These are phyloP conservation scores for Eruca vesicaria DNA, from an alignment of 441 rosid genomes.

Conservation along the genomic window DNA sequence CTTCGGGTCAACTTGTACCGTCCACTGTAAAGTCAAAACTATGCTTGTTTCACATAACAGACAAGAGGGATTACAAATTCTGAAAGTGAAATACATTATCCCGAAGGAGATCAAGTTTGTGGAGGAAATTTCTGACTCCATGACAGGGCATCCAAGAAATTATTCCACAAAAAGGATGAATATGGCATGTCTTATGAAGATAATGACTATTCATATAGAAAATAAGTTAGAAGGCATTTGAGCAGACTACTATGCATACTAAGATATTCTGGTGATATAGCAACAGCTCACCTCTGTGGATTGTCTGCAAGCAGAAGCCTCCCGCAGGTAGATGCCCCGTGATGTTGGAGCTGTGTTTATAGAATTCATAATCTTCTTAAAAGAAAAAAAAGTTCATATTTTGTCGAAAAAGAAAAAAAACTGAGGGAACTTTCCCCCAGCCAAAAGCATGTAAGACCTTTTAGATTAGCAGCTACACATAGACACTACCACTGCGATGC, in stretches of 20 bases:
- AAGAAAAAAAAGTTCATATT: background rate
- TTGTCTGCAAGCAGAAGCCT: conserved; percentile 67
- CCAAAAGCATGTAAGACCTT: conserved; percentile 5
- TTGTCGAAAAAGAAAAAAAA: background rate
- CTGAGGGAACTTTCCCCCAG: background rate
- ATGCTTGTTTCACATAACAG: conserved; percentile 27
- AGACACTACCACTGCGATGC: conserved; percentile 3
- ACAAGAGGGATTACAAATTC: background rate
- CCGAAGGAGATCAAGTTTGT: background rate
- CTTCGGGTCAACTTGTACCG: conserved; percentile 83
- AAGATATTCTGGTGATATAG: conserved; percentile 1
- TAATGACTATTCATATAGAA: background rate
- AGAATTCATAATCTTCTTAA: background rate
- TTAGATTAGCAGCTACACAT: conserved; percentile 3
- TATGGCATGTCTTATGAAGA: conserved; percentile 1
- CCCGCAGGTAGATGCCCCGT: conserved; percentile 93
- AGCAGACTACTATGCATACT: conserved; percentile 21
- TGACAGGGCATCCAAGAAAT: background rate
- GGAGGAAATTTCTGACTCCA: background rate
- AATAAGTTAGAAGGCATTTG: conserved; percentile 4
- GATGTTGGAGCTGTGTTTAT: conserved; percentile 67
- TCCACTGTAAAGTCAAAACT: conserved; percentile 68
- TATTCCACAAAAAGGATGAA: background rate
- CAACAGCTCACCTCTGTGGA: conserved; percentile 70
- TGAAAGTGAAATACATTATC: conserved; percentile 12